phyloP scores from a whole-genome alignment of 805 yeast species.

The Clavispora carvajalis region DNA sequence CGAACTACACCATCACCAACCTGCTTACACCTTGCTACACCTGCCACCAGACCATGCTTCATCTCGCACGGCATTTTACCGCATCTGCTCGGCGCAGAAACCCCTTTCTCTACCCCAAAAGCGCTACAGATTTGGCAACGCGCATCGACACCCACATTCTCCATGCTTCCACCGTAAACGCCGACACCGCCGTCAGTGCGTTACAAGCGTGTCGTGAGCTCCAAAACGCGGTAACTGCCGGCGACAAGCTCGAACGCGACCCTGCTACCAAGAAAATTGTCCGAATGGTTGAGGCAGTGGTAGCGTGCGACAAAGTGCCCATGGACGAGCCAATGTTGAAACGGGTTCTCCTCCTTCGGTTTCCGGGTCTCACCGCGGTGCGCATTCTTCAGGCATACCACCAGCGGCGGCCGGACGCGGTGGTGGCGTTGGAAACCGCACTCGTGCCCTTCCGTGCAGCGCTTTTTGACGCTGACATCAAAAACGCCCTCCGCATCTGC shows the following conservation, averaged over 20 bases:
- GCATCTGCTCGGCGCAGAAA: not conserved
- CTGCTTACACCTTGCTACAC: not conserved
- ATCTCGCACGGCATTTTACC: not conserved
- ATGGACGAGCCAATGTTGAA: conserved; percentile 23
- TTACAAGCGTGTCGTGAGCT: conserved; percentile 20
- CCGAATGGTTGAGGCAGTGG: conserved; percentile 17
- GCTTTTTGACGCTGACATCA: conserved; percentile 54
- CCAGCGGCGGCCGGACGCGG: conserved; percentile 18
- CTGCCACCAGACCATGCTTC: not conserved
- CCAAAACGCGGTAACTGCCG: conserved; percentile 14
- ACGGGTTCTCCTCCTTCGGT: conserved; percentile 25
- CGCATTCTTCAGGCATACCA: conserved; percentile 22
- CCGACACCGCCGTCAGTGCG: conserved; percentile 14
- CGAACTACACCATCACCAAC: not conserved
- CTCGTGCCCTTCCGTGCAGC: conserved; percentile 61
- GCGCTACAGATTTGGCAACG: conserved; percentile 8
- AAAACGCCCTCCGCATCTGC: conserved; percentile 50
- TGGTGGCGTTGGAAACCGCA: conserved; percentile 37
- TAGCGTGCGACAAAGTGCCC: conserved; percentile 15
- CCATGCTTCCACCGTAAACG: not conserved
- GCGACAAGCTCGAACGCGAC: conserved; percentile 21
- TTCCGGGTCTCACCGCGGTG: conserved; percentile 27
- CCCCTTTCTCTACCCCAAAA: conserved; percentile 11
- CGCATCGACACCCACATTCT: conserved; percentile 7
- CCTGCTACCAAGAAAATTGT: conserved; percentile 18